A percentile compares a stretch with the other conserved stretches of the same genome.
Evolutionary conservation across 768 basidiomycete species (phyloP).

Genomic region (Leucogyrophana mollusca): DNA sequence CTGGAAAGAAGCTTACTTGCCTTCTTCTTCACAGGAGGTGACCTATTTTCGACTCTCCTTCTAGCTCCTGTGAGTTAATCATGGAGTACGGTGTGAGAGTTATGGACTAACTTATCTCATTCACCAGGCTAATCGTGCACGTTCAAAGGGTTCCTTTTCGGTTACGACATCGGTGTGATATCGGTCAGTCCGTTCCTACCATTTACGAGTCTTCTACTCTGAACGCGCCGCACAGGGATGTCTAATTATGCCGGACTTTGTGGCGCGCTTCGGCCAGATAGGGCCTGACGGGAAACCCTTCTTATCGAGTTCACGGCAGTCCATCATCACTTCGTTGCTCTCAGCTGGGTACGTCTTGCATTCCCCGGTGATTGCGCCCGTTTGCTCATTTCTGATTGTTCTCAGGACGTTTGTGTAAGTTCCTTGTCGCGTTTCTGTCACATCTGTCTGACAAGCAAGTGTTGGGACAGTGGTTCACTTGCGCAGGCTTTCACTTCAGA

Average conservation of each 20-base stretch:
- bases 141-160: conserved; percentile 58
- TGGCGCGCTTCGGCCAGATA: conserved; percentile 61
- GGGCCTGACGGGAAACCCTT: conserved; percentile 44
- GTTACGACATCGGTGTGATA: conserved; percentile 78
- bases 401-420: conserved; percentile 52
- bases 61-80: neutral
- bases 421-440: no score
- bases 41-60: neutral
- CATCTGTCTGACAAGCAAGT: no score
- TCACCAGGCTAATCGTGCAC: neutral
- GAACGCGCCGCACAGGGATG: conserved; percentile 52
- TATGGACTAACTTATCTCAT: neutral
- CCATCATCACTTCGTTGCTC: conserved; percentile 75
- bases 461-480: conserved; percentile 51
- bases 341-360: conserved; percentile 58
- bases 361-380: no score
- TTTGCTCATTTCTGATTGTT: neutral
- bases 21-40: neutral
- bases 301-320: conserved; percentile 63
- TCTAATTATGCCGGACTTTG: conserved; percentile 77
- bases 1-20: no score
- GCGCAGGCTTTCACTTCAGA: conserved; percentile 76
- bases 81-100: conserved; percentile 24
- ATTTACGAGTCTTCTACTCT: neutral
- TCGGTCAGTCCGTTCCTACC: conserved; percentile 47